Conservation (phyloP, 2,329 filamentous ascomycete species). For the Colletotrichum costaricense region DNA sequence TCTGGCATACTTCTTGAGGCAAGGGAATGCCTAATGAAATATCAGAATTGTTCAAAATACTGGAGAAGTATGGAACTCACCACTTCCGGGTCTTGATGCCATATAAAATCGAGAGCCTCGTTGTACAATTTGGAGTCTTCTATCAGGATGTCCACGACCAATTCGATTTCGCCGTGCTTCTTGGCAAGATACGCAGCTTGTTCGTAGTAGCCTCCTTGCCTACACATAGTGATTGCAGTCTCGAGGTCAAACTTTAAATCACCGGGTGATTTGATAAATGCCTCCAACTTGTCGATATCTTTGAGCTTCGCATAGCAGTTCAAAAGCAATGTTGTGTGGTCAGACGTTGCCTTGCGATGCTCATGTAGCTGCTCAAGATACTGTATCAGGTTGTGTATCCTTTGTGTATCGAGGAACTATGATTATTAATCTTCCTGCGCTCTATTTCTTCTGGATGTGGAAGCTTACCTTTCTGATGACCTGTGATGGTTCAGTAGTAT, state of each 20-base stretch:
- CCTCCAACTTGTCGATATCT: slow-evolving; percentile 94
- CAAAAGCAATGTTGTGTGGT: slow-evolving; percentile 92
- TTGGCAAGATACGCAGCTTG: slow-evolving; percentile 96
- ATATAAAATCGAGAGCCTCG: slow-evolving; percentile 92
- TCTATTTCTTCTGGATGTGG: neutral
- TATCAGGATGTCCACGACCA: slow-evolving; percentile 95
- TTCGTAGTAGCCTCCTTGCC: slow-evolving; percentile 95
- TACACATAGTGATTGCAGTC: slow-evolving; percentile 96
- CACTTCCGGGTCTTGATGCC: slow-evolving; percentile 82
- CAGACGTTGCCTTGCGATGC: slow-evolving; percentile 90
- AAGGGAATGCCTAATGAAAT: slow-evolving; percentile 76
- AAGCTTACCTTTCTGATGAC: slow-evolving; percentile 86
- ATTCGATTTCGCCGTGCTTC: slow-evolving; percentile 91
- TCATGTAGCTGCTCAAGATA: slow-evolving; percentile 97
- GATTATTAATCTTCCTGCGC: slow-evolving; percentile 40
- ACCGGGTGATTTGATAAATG: slow-evolving; percentile 94
- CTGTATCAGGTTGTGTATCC: slow-evolving; percentile 96
- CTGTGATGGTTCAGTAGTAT: slow-evolving; percentile 95
- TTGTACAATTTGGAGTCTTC: slow-evolving; percentile 93
- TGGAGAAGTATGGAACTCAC: slow-evolving; percentile 58
- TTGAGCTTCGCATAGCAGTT: slow-evolving; percentile 99
- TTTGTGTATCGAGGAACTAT: slow-evolving; percentile 93
- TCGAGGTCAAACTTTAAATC: slow-evolving; percentile 97
- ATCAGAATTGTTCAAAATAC: slow-evolving; percentile 43
- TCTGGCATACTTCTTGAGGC: slow-evolving; percentile 94